These are phyloP conservation scores for Iris pallida DNA, from an alignment of 116 monocot species.

Conservation along the genomic window DNA sequence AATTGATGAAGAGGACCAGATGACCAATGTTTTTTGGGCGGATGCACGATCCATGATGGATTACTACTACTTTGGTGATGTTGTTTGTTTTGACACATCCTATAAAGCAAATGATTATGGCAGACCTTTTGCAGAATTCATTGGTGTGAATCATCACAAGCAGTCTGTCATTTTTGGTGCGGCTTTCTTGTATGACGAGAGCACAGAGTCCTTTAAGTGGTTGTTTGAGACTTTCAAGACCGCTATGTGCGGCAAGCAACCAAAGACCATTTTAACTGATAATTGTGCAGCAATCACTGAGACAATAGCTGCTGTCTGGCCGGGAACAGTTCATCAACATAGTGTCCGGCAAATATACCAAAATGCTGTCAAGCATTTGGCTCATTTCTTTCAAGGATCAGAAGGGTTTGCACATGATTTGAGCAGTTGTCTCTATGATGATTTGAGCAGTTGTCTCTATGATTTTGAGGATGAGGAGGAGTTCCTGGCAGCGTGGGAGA, in stretches of 20 bases:
- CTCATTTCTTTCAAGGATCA: slow-evolving; percentile 10
- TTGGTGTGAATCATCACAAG: slow-evolving; percentile 51
- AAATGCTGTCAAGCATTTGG: slow-evolving; percentile 33
- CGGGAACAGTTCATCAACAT: slow-evolving; percentile 26
- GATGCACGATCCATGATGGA: slow-evolving; percentile 42
- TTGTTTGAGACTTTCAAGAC: slow-evolving; percentile 46
- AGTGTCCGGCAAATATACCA: slow-evolving; percentile 38
- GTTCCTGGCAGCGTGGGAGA: slow-evolving; percentile 33
- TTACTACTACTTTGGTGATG: slow-evolving; percentile 51
- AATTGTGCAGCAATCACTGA: slow-evolving; percentile 17
- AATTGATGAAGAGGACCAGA: slow-evolving; percentile 51
- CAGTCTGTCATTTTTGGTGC: slow-evolving; percentile 37
- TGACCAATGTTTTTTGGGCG: slow-evolving; percentile 49
- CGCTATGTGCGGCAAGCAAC: slow-evolving; percentile 44
- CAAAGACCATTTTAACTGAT: slow-evolving; percentile 45
- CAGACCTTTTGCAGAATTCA: slow-evolving; percentile 41
- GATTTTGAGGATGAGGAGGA: slow-evolving; percentile 41
- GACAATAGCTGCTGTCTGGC: slow-evolving; percentile 32
- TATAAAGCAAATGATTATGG: slow-evolving; percentile 27
- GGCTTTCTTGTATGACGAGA: slow-evolving; percentile 43
- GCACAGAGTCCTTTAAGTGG: slow-evolving; percentile 45
- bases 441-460: slow-evolving; percentile 35
- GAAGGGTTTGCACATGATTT: slow-evolving; percentile 40
- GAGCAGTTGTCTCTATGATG: slow-evolving; percentile 30
- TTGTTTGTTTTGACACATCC: slow-evolving; percentile 48